Evolutionary conservation across 192 early-diverging fungal genomes (phyloP), one percentile per base, ranked within the genome.

Genomic region (Podila verticillata): DNA sequence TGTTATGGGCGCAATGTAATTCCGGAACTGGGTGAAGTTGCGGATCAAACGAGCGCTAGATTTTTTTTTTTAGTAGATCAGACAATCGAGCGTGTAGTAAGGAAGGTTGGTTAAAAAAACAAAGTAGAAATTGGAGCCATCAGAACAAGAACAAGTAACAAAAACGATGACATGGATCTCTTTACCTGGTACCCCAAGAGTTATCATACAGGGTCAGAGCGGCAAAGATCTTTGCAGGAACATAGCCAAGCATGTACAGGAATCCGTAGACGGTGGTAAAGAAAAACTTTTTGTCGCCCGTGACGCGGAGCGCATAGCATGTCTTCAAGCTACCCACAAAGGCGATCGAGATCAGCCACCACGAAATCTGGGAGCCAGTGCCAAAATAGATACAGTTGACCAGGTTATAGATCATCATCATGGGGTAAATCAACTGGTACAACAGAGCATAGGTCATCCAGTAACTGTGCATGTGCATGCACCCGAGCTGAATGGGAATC

Each of bases 381-480:
- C 77, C 77, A 39, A 72, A 80, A 22, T 80, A 80, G 10, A 86
- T 68, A 12, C 72, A 73, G 22, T 87, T 75, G 22, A 85, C 84
- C 29, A 88, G 70, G 20, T 84, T 88, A 58, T 84, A 90, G 56
- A 88, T 63, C 61, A 90, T 81, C 57, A 91, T 83, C 80, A 91
- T 89, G 22, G 89, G 89, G 61, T 90, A 91, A 19, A 91, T 63
- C 9, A 86, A 66, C 70, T 91, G 89, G 62, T 89, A 91, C 8
- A 89, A 77, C 35, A 91, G 32, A 12, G 88, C 86, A 57, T 86
- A 86, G 6, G 86, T 87, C 86, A 91, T 88, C 89, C 89, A 91
- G 24, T 85, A 86, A 28, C 82, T 84, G 47, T 91, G 89, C 29
- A 86, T 79, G 44, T 89, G 84, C 8, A 89, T 78, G 34, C 82